Evolutionary conservation across 2,329 filamentous ascomycete genomes (phyloP).

Genomic region (Ophiostoma pallidulum): DNA sequence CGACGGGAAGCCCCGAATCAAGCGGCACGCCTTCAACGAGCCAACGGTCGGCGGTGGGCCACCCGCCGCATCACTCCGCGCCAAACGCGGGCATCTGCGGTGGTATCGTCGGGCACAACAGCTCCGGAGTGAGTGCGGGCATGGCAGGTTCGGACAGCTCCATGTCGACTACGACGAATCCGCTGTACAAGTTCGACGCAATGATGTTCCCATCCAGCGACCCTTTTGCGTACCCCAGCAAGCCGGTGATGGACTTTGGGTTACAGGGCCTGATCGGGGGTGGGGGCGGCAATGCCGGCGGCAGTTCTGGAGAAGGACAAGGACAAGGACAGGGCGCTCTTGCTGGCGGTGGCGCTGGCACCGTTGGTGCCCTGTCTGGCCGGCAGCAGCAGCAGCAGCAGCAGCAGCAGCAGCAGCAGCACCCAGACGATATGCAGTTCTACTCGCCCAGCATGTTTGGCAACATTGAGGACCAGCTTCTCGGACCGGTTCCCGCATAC

Average conservation of each 20-base stretch:
- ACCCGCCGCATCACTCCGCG: conserved; percentile 21
- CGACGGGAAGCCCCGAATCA: conserved; percentile 30
- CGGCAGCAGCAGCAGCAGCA: conserved; percentile 5
- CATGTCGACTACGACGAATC: conserved; percentile 25
- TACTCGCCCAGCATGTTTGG: conserved; percentile 47
- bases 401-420: conserved; percentile 13
- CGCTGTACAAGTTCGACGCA: conserved; percentile 59
- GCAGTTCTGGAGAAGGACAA: background rate
- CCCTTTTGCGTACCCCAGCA: conserved; percentile 68
- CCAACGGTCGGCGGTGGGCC: conserved; percentile 20
- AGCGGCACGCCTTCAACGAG: conserved; percentile 24
- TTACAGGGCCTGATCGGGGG: conserved; percentile 5
- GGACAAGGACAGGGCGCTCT: too few species aligned
- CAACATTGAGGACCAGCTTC: conserved; percentile 64
- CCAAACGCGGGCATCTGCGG: background rate
- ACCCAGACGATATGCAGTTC: conserved; percentile 33
- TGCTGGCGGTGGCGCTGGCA: too few species aligned
- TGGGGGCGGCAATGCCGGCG: conserved; percentile 9
- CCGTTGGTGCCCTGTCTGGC: too few species aligned
- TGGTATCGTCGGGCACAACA: background rate
- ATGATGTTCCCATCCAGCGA: conserved; percentile 76
- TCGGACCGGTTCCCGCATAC: conserved; percentile 45
- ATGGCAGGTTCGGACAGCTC: conserved; percentile 1
- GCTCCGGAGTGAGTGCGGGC: background rate
- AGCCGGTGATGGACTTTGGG: conserved; percentile 54